Percentiles rank a stretch among this genome's conserved stretches.
Conservation (phyloP, 2,329 filamentous ascomycete genomes). For the Claviceps monticola region DNA sequence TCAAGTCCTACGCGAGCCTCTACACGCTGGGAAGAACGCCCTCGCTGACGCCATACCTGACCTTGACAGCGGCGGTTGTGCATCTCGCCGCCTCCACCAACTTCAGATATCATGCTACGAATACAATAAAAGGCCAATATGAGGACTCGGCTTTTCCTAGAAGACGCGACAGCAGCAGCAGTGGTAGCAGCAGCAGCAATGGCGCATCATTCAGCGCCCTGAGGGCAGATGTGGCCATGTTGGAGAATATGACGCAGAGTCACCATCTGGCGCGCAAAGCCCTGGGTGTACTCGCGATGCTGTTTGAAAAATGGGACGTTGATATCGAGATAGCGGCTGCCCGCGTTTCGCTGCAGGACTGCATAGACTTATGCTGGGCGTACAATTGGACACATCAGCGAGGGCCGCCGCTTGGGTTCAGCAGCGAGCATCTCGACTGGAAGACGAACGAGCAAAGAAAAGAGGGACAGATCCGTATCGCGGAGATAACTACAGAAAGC, state of each 20-base stretch:
- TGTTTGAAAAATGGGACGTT: constrained; percentile 44
- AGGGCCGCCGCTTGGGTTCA: background rate
- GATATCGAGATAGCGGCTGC: constrained; percentile 28
- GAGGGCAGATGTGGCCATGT: constrained; percentile 37
- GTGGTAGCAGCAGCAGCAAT: background rate
- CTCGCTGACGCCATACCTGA: constrained; percentile 45
- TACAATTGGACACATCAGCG: background rate
- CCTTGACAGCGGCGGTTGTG: constrained; percentile 43
- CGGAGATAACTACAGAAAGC: background rate
- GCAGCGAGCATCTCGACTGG: background rate
- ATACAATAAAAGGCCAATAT: background rate
- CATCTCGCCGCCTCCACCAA: constrained; percentile 31
- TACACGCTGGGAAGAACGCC: constrained; percentile 42
- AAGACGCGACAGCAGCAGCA: background rate
- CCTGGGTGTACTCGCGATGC: constrained; percentile 40
- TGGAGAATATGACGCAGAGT: constrained; percentile 45
- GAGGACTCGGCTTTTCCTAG: background rate
- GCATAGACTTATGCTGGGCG: constrained; percentile 7
- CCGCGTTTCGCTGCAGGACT: constrained; percentile 19
- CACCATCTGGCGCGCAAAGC: constrained; percentile 46
- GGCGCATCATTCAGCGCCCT: constrained; percentile 24
- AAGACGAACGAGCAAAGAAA: background rate
- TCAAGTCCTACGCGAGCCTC: constrained; percentile 40
- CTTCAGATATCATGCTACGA: background rate
- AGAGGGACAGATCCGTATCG: background rate